These are phyloP conservation scores for Colletotrichum sp. DNA, from an alignment of 2,329 filamentous ascomycete species.

Conservation along the genomic window DNA sequence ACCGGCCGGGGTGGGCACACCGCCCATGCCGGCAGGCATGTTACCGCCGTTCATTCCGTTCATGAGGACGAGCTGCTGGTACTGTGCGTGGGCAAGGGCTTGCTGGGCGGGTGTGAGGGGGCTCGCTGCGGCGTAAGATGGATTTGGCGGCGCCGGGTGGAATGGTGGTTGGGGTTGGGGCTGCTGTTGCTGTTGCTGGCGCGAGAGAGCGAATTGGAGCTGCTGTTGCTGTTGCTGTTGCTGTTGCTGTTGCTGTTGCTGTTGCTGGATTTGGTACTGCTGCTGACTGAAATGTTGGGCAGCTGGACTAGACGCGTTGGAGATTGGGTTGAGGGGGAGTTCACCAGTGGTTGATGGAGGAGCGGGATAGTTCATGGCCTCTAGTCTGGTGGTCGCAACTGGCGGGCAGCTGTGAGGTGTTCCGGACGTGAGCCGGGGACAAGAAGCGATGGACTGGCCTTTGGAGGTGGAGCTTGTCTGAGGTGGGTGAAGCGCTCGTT, in stretches of 20 bases:
- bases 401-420: constrained; percentile 16
- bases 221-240: constrained; percentile 17
- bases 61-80: constrained; percentile 36
- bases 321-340: constrained; percentile 31
- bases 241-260: not conserved
- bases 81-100: constrained; percentile 19
- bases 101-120: constrained; percentile 22
- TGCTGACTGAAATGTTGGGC: constrained; percentile 22
- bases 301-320: constrained; percentile 21
- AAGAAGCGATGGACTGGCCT: not conserved
- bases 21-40: constrained; percentile 49
- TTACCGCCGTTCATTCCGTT: constrained; percentile 55
- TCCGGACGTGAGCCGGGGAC: constrained; percentile 4
- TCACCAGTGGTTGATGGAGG: constrained; percentile 26
- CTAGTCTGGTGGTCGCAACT: constrained; percentile 15
- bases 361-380: constrained; percentile 35
- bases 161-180: constrained; percentile 23
- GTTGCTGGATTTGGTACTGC: constrained; percentile 14
- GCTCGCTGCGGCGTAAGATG: constrained; percentile 14
- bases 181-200: constrained; percentile 22
- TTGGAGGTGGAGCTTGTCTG: constrained; percentile 20
- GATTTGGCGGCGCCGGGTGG: constrained; percentile 20
- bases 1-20: constrained; percentile 65
- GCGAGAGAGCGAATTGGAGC: constrained; percentile 2
- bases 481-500: constrained; percentile 1